phyloP scores from a whole-genome alignment of 768 basidiomycete genomes.

The Agaricus sinodeliciosus region DNA sequence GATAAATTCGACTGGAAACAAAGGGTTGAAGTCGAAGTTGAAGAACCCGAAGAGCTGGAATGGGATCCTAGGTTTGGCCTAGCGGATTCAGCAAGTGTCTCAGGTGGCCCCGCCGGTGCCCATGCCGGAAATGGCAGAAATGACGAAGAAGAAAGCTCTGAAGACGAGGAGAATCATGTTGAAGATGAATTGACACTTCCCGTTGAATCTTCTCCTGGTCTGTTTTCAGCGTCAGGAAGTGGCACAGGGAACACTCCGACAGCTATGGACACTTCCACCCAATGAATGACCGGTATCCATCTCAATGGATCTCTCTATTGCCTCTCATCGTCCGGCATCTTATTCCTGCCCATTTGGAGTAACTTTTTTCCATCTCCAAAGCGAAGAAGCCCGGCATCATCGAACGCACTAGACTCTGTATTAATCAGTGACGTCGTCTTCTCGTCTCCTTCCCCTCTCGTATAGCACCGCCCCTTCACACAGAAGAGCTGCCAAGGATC shows the following conservation, averaged over 20 bases:
- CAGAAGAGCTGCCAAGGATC: neutral
- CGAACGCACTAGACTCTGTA: too few relatives aligned
- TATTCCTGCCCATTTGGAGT: too few relatives aligned
- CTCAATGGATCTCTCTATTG: neutral
- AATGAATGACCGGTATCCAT: neutral
- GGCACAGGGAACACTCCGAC: slow-evolving; percentile 1
- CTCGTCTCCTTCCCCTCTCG: too few relatives aligned
- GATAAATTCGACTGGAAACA: slow-evolving; percentile 83
- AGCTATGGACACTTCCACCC: neutral
- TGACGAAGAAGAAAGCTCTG: slow-evolving; percentile 21
- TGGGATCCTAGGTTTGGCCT: slow-evolving; percentile 49
- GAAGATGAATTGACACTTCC: slow-evolving; percentile 16
- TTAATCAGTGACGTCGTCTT: too few relatives aligned
- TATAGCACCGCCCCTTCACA: neutral
- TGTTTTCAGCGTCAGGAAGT: slow-evolving; percentile 6
- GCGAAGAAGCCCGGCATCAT: neutral
- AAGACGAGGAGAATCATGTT: slow-evolving; percentile 21
- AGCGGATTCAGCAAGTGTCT: slow-evolving; percentile 14
- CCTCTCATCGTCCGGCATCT: too few relatives aligned
- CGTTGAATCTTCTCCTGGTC: neutral
- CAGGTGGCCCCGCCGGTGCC: slow-evolving; percentile 17
- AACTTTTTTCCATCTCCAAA: neutral
- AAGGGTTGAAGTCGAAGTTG: slow-evolving; percentile 71
- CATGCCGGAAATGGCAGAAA: slow-evolving; percentile 22
- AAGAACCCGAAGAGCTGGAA: slow-evolving; percentile 72